Evolutionary conservation across 2,329 filamentous ascomycete species (phyloP), one percentile per base, ranked within the genome.

Genomic region (Fusarium metavorans): DNA sequence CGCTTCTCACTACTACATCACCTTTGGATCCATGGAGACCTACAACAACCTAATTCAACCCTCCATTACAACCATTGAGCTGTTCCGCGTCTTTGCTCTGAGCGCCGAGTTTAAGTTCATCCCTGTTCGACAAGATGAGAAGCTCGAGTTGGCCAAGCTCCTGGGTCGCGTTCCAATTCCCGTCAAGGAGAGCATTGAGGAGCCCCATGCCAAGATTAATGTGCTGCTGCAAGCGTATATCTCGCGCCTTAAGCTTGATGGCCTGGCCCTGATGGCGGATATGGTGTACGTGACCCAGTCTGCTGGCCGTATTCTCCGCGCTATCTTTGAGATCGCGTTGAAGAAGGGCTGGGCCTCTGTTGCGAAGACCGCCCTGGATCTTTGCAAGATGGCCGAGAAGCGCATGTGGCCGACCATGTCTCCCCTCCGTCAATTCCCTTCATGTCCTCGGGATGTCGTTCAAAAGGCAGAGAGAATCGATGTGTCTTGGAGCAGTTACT

Each of bases 381-480:
- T 99, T 63, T 99, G 97, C 86, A 99, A 99, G 86, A 98, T 98
- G 95, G 97, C 96, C 0, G 97, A 99, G 86, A 98, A 98, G 88
- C 91, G 97, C 59, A 99, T 99, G 97, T 99, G 97, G 97, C 95
- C 96, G 16, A 98, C 96, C 7, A 99, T 98, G 97, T 94, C 95
- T 41, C 97, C 97, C 13, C 87, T 99, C 35, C 91, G 97, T 64
- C 97, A 99, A 80, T 99, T 99, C 80, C 90, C 93, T 5, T 86
- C 87, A 43, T 98, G 95, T 80, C 92, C 95, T 4, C 88, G 91
- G 45, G 96, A 98, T 68, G 94, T 98, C 63, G 87, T 98, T 58
- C 92, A 94, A 76, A 98, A 98, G 84, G 93, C 95, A 4, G 97
- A 99, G 85, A 91, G 95, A 76, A 97, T 98, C 71, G 95, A 98